phyloP scores from a whole-genome alignment of 2,329 filamentous ascomycete genomes.

The Paecilomyces fulvus region DNA sequence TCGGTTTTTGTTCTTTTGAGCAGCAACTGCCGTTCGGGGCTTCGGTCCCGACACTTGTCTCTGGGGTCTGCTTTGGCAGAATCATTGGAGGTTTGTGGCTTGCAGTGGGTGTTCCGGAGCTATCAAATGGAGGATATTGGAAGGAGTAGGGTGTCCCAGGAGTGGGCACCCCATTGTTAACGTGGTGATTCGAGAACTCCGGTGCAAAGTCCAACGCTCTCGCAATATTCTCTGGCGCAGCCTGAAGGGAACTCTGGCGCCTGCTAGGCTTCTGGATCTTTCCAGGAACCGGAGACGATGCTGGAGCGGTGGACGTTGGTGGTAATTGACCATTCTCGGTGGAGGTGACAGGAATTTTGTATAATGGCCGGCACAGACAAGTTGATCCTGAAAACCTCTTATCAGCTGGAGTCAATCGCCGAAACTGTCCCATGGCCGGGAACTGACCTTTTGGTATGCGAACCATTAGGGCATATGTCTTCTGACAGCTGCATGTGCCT shows the following conservation, averaged over 20 bases:
- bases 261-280: slow-evolving; percentile 29
- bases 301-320: slow-evolving; percentile 8
- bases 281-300: slow-evolving; percentile 18
- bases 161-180: slow-evolving; percentile 11
- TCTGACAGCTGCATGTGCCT: slow-evolving; percentile 34
- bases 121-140: neutral
- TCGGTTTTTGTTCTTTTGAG: slow-evolving; percentile 9
- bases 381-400: slow-evolving; percentile 23
- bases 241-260: slow-evolving; percentile 24
- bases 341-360: slow-evolving; percentile 24
- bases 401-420: slow-evolving; percentile 3
- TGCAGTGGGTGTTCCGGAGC: neutral
- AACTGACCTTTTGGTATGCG: slow-evolving; percentile 35
- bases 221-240: slow-evolving; percentile 24
- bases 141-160: slow-evolving; percentile 2
- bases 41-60: neutral
- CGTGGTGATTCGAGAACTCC: slow-evolving; percentile 12
- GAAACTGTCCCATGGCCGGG: neutral
- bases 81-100: neutral
- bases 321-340: slow-evolving; percentile 13
- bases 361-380: slow-evolving; percentile 34
- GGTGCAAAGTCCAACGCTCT: slow-evolving; percentile 24
- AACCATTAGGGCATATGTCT: slow-evolving; percentile 37
- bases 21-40: slow-evolving; percentile 16
- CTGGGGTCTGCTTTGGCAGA: neutral